A percentile compares a stretch with the other conserved stretches of the same genome.
Conservation (phyloP, 1,284 basidiomycete species). For the Moniliella sp. region DNA sequence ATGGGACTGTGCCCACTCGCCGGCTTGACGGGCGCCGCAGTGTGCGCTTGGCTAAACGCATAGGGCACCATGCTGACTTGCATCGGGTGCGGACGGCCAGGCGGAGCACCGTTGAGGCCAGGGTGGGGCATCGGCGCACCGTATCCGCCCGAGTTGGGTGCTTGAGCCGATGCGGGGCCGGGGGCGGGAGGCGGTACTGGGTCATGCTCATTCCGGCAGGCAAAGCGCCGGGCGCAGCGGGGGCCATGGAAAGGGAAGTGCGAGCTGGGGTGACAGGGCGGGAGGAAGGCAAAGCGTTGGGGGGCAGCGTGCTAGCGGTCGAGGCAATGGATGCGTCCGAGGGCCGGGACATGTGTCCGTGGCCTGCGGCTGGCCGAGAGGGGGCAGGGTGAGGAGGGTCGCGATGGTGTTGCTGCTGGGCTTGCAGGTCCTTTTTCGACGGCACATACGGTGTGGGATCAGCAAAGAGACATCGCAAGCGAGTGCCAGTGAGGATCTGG, state of each 20-base stretch:
- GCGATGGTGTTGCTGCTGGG: not conserved
- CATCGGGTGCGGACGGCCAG: not conserved
- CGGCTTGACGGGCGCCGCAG: constrained; percentile 5
- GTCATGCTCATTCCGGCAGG: no score
- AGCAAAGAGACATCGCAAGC: constrained; percentile 57
- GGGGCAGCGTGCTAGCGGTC: not conserved
- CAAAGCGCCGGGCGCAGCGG: no score
- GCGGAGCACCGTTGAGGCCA: no score
- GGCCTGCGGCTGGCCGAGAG: not conserved
- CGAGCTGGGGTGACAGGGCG: not conserved
- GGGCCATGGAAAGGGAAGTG: no score
- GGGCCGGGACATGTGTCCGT: constrained; percentile 2
- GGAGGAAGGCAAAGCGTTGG: constrained; percentile 2
- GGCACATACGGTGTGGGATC: constrained; percentile 63
- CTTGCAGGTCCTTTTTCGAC: not conserved
- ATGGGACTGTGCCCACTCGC: constrained; percentile 3
- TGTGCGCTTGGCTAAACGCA: constrained; percentile 9
- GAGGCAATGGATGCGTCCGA: not conserved
- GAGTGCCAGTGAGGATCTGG: constrained; percentile 61
- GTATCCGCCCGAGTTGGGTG: no score
- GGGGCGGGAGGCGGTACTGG: no score
- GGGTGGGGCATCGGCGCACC: no score
- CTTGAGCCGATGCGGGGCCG: no score
- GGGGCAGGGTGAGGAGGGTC: not conserved
- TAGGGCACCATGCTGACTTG: constrained; percentile 6